These are phyloP conservation scores for Collybiopsis luxurians DNA, from an alignment of 768 basidiomycete genomes.

Conservation along the genomic window DNA sequence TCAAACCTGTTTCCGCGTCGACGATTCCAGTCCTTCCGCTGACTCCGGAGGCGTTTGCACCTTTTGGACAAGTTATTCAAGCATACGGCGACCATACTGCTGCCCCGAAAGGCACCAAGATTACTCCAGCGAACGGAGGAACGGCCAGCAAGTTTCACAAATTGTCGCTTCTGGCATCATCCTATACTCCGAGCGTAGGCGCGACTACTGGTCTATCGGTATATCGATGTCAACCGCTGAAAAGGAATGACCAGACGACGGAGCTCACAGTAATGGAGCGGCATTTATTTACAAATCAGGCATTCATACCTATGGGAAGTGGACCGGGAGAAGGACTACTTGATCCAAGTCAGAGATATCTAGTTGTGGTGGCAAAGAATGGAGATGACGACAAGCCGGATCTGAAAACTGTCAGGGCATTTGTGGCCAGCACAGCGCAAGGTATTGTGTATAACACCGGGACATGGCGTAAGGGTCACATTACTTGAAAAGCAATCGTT, in stretches of 20 bases:
- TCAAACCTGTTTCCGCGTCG: constrained; percentile 6
- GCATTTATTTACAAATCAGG: constrained; percentile 87
- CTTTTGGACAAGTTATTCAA: constrained; percentile 91
- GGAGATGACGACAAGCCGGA: constrained; percentile 78
- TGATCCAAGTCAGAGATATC: constrained; percentile 55
- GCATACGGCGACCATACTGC: constrained; percentile 69
- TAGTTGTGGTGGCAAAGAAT: constrained; percentile 86
- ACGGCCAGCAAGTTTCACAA: constrained; percentile 94
- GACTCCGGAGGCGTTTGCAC: constrained; percentile 81
- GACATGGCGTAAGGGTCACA: constrained; percentile 79
- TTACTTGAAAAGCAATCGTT: neutral
- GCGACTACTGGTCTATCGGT: constrained; percentile 77
- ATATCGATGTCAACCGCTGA: constrained; percentile 68
- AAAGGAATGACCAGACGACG: constrained; percentile 42
- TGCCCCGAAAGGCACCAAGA: constrained; percentile 64
- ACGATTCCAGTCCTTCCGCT: constrained; percentile 56
- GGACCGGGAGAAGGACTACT: constrained; percentile 45
- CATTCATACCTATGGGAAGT: constrained; percentile 90
- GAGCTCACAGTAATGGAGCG: constrained; percentile 79
- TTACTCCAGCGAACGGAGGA: constrained; percentile 85
- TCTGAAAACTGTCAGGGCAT: constrained; percentile 71
- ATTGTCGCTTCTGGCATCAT: constrained; percentile 64
- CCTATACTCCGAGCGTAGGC: constrained; percentile 55
- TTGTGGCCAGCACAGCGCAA: constrained; percentile 76
- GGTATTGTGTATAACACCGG: constrained; percentile 83